These are phyloP conservation scores for Rostrohypoxylon terebratum DNA, from an alignment of 495 filamentous ascomycete species.

Conservation along the genomic window DNA sequence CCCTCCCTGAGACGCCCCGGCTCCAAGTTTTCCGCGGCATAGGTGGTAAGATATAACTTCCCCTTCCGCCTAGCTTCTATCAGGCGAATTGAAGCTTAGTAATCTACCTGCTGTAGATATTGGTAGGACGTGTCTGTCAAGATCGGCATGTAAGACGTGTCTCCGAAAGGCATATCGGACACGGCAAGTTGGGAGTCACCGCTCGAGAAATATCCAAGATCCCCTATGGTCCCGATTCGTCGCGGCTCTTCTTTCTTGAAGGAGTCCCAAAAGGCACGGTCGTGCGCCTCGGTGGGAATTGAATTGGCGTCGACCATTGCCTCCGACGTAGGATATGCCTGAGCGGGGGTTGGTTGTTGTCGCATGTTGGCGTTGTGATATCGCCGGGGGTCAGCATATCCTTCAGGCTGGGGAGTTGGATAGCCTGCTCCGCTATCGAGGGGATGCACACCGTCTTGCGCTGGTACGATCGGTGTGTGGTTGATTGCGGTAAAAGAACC, in stretches of 20 bases:
- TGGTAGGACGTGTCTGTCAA: constrained; percentile 30
- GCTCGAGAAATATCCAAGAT: constrained; percentile 57
- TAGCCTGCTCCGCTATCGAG: constrained; percentile 29
- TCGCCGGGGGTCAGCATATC: constrained; percentile 33
- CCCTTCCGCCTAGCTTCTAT: neutral
- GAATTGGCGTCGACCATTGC: constrained; percentile 35
- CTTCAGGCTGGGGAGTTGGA: constrained; percentile 37
- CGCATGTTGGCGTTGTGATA: constrained; percentile 30
- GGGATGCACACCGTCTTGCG: constrained; percentile 25
- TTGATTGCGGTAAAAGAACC: constrained; percentile 66
- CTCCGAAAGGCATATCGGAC: constrained; percentile 43
- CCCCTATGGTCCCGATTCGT: constrained; percentile 52
- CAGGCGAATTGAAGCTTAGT: neutral
- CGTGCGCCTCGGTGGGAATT: constrained; percentile 35
- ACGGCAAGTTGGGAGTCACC: constrained; percentile 45
- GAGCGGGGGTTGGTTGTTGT: constrained; percentile 15
- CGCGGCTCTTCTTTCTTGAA: constrained; percentile 50
- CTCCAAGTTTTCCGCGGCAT: neutral
- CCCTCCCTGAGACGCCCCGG: neutral
- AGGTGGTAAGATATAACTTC: neutral
- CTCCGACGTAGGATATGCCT: constrained; percentile 24
- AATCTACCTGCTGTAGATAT: constrained; percentile 32
- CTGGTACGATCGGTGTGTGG: constrained; percentile 47
- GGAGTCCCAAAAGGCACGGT: constrained; percentile 41
- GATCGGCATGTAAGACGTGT: constrained; percentile 33